These are phyloP conservation scores for Odontarrhena argentea DNA, from an alignment of 345 rosid species.

Conservation along the genomic window DNA sequence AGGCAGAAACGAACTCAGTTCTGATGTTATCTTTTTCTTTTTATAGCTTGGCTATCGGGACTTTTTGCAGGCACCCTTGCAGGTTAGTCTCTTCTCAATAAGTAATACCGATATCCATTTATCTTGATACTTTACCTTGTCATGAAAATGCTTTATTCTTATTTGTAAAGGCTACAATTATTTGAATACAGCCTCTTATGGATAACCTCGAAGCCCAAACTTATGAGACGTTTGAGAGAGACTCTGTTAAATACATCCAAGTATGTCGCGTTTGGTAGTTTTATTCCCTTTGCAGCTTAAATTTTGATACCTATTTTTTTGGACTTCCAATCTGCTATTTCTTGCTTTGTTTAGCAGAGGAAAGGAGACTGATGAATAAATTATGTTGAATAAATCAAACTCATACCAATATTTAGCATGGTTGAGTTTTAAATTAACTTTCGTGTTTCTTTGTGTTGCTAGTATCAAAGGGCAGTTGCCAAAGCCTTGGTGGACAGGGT, in stretches of 20 bases:
- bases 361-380: conserved; percentile 13
- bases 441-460: conserved; percentile 41
- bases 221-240: conserved; percentile 97
- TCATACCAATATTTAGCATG: not conserved
- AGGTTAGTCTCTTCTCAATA: conserved; percentile 57
- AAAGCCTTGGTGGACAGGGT: conserved; percentile 90
- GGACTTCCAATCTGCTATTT: not conserved
- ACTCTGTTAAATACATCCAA: conserved; percentile 82
- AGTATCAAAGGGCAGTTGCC: conserved; percentile 89
- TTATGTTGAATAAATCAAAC: not conserved
- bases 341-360: conserved; percentile 1
- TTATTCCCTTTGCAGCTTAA: conserved; percentile 1
- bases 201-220: conserved; percentile 99
- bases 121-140: conserved; percentile 7
- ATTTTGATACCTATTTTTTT: not conserved
- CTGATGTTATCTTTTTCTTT: conserved; percentile 34
- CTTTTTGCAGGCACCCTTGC: conserved; percentile 92
- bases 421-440: conserved; percentile 10
- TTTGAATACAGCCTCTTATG: conserved; percentile 83
- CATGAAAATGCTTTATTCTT: conserved; percentile 25
- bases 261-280: conserved; percentile 43
- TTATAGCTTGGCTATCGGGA: conserved; percentile 92
- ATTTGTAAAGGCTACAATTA: conserved; percentile 4
- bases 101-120: conserved; percentile 17
- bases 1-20: conserved; percentile 13